Conservation (phyloP, 2,329 filamentous ascomycete genomes). For the Paraphaeosphaeria sporulosa region DNA sequence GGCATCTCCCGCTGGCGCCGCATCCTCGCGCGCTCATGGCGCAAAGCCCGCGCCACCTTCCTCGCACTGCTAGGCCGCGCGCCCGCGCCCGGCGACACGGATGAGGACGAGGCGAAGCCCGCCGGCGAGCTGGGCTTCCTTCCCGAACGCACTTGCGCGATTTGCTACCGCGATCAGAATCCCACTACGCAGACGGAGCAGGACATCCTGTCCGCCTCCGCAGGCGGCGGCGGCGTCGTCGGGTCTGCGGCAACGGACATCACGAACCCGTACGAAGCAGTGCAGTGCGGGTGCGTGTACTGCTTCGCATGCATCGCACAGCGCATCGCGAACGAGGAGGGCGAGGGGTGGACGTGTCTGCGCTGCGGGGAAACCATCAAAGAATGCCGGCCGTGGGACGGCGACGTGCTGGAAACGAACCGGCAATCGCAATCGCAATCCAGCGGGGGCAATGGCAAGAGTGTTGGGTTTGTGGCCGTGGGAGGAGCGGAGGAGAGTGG, state of each 20-base stretch:
- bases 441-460: constrained; percentile 26
- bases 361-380: constrained; percentile 85
- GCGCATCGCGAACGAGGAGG: constrained; percentile 88
- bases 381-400: constrained; percentile 89
- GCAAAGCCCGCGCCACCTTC: constrained; percentile 69
- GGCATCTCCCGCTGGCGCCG: constrained; percentile 92
- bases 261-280: constrained; percentile 92
- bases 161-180: constrained; percentile 96
- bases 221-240: constrained; percentile 77
- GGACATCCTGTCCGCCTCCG: constrained; percentile 71
- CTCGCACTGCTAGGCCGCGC: constrained; percentile 59
- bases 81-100: constrained; percentile 56
- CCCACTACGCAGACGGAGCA: constrained; percentile 70
- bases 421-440: constrained; percentile 25
- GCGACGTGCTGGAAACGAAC: constrained; percentile 75
- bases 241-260: constrained; percentile 92
- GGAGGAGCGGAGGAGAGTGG: constrained; percentile 26
- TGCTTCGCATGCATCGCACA: constrained; percentile 96
- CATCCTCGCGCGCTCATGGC: constrained; percentile 88
- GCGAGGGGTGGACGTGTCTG: constrained; percentile 91
- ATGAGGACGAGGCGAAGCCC: constrained; percentile 54
- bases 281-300: constrained; percentile 90
- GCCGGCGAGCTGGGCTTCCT: constrained; percentile 83
- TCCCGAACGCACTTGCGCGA: constrained; percentile 92
- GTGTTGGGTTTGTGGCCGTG: constrained; percentile 36